Base-by-base conservation (phyloP, 148 eudicot genomes). In the Fagopyrum homotropicum region DNA sequence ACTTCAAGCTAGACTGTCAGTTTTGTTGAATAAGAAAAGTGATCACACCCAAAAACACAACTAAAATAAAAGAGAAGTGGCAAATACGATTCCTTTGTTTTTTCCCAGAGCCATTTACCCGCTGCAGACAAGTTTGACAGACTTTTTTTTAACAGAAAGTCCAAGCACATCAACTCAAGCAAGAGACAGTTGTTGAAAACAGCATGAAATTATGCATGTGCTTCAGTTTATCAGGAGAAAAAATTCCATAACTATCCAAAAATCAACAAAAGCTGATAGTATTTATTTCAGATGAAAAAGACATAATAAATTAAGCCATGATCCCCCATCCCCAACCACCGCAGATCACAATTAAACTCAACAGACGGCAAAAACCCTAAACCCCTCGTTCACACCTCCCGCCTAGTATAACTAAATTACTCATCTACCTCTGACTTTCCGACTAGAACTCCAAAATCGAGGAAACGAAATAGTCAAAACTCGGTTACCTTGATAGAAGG, bases 401-500 rank as follows among this genome's bases (percentile, higher is more conserved):
- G 71, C 71, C 71, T 66, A 15, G 15, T 30, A 57, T 0, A 17
- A 57, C 63, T 26, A 19, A 57, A 66, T 6, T 40, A 45, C 46
- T 4, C 70, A 40, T 14, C 40, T 19, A 7, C 14, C 43, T 5
- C 43, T 57, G 4, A 57, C 64, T 19, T 12, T 55, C 3, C 59
- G 6, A 57, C 64, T 4, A 2, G 1, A 12, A 63, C 35, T 10
- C 12, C 45, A 30, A 9, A 29, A 66, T 14, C 17, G 5, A 43
- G 26, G 43, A 64, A 66, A 43, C 4, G n/a, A 30, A 73, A 72
- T 30, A 19, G 72, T 17, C 8, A 55, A 35, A 46, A 11, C 7
- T 45, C 15, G 54, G 12, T 45, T 54, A 95, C 98, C 93, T 81
- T 86, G 79, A 72, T 90, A 88, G 17, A 95, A 92, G 43, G 93